A percentile compares a stretch with the other conserved stretches of the same genome.
These are phyloP conservation scores for Cytospora piceae DNA, from an alignment of 2,329 filamentous ascomycete genomes.

Conservation along the genomic window DNA sequence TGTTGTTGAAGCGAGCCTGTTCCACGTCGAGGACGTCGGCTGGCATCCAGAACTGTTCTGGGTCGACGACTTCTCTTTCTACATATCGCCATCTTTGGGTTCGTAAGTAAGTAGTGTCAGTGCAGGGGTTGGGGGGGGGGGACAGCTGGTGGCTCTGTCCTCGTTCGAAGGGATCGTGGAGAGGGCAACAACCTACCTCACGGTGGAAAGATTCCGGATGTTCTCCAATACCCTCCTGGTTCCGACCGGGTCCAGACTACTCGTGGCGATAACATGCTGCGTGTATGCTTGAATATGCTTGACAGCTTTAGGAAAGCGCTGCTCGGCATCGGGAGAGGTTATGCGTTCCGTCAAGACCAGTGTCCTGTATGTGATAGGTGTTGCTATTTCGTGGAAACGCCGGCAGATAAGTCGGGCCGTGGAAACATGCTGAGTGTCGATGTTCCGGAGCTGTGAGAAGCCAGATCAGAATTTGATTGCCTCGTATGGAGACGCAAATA, in stretches of 20 bases:
- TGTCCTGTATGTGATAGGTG: constrained; percentile 47
- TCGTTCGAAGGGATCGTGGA: background rate
- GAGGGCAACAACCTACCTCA: constrained; percentile 41
- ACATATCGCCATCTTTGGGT: constrained; percentile 44
- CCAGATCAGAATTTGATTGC: constrained; percentile 7
- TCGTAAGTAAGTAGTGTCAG: background rate
- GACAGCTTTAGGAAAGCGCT: constrained; percentile 40
- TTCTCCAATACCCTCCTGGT: constrained; percentile 43
- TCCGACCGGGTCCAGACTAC: constrained; percentile 44
- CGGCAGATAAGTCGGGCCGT: constrained; percentile 44
- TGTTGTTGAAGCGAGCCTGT: constrained; percentile 37
- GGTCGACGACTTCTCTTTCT: constrained; percentile 37
- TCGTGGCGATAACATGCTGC: constrained; percentile 46
- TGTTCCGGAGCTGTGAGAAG: constrained; percentile 43
- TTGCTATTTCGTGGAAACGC: constrained; percentile 46
- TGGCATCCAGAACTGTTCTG: constrained; percentile 42
- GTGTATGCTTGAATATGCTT: constrained; percentile 45
- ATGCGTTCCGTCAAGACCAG: constrained; percentile 45
- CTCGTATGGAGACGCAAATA: background rate
- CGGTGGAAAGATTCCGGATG: constrained; percentile 43
- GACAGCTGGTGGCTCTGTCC: background rate
- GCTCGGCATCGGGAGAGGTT: constrained; percentile 41
- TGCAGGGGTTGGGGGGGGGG: background rate
- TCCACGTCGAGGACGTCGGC: constrained; percentile 43
- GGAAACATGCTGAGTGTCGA: constrained; percentile 42